Percentiles rank a stretch among this genome's conserved stretches.
Evolutionary conservation across 2,329 filamentous ascomycete genomes (phyloP).

Genomic region (Blastomyces gilchristii): DNA sequence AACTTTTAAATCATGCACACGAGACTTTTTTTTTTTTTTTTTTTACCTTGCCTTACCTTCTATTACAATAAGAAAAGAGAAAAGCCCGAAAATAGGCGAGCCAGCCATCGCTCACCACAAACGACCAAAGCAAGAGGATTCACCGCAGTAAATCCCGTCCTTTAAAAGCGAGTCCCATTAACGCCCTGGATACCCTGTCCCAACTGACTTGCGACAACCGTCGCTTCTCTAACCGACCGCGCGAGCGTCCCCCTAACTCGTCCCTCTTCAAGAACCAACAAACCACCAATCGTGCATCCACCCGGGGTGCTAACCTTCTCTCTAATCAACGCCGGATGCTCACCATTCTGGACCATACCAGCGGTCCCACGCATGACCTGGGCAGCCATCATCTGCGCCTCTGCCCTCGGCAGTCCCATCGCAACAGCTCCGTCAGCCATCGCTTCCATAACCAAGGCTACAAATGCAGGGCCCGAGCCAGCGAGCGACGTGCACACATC

Average conservation of each 20-base stretch:
- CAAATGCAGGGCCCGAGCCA: slow-evolving; percentile 53
- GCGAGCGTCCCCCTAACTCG: slow-evolving; percentile 45
- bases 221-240: slow-evolving; percentile 49
- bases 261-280: slow-evolving; percentile 51
- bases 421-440: slow-evolving; percentile 53
- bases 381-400: slow-evolving; percentile 52
- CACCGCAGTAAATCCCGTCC: background rate
- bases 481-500: slow-evolving; percentile 50
- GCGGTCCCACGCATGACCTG: slow-evolving; percentile 53
- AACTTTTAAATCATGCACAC: background rate
- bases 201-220: slow-evolving; percentile 47
- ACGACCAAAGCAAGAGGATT: background rate
- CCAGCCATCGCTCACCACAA: background rate
- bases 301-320: slow-evolving; percentile 54
- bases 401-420: slow-evolving; percentile 49
- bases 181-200: slow-evolving; percentile 45
- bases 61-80: background rate
- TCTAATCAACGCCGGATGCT: slow-evolving; percentile 49
- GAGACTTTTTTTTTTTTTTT: background rate
- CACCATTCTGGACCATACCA: slow-evolving; percentile 46
- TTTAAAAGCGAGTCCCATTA: slow-evolving; percentile 33
- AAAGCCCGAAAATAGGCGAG: background rate
- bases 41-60: background rate
- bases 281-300: slow-evolving; percentile 53
- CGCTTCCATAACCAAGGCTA: slow-evolving; percentile 49